A percentile compares a stretch with the other conserved stretches of the same genome.
Conservation (phyloP, 352 stramenopile species). For the Globisporangium solare region DNA sequence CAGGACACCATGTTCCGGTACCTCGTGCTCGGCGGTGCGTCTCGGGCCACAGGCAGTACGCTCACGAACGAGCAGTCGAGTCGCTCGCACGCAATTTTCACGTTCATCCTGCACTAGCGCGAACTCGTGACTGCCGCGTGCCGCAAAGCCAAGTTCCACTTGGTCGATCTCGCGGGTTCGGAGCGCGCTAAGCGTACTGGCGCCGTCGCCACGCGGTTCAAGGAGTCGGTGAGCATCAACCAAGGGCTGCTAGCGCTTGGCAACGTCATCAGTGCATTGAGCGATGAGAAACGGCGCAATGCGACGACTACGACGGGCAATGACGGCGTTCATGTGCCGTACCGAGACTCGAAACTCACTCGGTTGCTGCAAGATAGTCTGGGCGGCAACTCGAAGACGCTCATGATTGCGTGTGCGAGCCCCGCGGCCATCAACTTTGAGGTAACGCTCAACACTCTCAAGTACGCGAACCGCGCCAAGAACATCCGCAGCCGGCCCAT, state of each 20-base stretch:
- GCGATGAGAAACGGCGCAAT: constrained; percentile 84
- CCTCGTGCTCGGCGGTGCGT: constrained; percentile 72
- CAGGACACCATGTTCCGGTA: constrained; percentile 81
- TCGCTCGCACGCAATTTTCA: constrained; percentile 90
- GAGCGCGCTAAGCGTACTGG: constrained; percentile 92
- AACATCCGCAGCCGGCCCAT: constrained; percentile 99
- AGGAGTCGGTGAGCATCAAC: constrained; percentile 96
- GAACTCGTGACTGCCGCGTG: constrained; percentile 35
- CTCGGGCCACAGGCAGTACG: constrained; percentile 80
- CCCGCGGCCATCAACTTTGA: constrained; percentile 80
- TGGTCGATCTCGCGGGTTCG: constrained; percentile 94
- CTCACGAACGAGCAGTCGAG: constrained; percentile 90
- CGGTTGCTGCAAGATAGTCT: constrained; percentile 84
- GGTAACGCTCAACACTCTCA: constrained; percentile 97
- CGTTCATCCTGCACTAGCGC: constrained; percentile 75
- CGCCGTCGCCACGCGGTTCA: constrained; percentile 83
- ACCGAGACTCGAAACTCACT: constrained; percentile 90
- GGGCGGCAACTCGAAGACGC: constrained; percentile 85
- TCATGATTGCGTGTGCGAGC: constrained; percentile 90
- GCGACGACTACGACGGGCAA: constrained; percentile 5
- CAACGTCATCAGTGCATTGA: constrained; percentile 94
- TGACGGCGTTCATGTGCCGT: constrained; percentile 73
- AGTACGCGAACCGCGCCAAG: constrained; percentile 98
- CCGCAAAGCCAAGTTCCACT: constrained; percentile 89
- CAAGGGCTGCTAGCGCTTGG: constrained; percentile 92